phyloP scores from a whole-genome alignment of 768 basidiomycete species.

The Mycena kentingensis region DNA sequence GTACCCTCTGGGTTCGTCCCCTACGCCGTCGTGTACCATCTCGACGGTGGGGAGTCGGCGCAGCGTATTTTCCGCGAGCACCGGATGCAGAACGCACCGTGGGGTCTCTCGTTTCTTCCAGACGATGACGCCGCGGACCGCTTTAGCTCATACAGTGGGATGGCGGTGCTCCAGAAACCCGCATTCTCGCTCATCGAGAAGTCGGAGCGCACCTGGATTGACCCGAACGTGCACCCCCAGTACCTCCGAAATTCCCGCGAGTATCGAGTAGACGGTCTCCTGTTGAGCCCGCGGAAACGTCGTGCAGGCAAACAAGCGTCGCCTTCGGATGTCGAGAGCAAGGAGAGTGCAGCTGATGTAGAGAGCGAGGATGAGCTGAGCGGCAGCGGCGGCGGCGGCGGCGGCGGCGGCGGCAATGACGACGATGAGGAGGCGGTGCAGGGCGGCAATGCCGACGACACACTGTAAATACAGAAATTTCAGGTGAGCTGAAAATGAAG shows the following conservation, averaged over 20 bases:
- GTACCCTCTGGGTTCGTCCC: not conserved
- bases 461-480: too few species aligned
- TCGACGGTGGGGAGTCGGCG: constrained; percentile 3
- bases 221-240: not conserved
- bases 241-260: not conserved
- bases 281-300: not conserved
- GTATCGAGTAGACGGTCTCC: not conserved
- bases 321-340: too few species aligned
- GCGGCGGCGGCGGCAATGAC: too few species aligned
- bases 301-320: too few species aligned
- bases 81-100: not conserved
- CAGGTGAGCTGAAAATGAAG: too few species aligned
- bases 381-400: too few species aligned
- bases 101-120: not conserved
- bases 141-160: not conserved
- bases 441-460: too few species aligned
- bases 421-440: too few species aligned
- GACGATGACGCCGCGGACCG: not conserved
- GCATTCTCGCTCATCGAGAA: not conserved
- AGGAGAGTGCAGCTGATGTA: too few species aligned
- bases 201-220: not conserved
- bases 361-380: too few species aligned
- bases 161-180: not conserved
- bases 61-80: not conserved
- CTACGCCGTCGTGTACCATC: constrained; percentile 5